These are phyloP conservation scores for Apophysomyces sp. DNA, from an alignment of 371 early-diverging fungal genomes.

Conservation along the genomic window DNA sequence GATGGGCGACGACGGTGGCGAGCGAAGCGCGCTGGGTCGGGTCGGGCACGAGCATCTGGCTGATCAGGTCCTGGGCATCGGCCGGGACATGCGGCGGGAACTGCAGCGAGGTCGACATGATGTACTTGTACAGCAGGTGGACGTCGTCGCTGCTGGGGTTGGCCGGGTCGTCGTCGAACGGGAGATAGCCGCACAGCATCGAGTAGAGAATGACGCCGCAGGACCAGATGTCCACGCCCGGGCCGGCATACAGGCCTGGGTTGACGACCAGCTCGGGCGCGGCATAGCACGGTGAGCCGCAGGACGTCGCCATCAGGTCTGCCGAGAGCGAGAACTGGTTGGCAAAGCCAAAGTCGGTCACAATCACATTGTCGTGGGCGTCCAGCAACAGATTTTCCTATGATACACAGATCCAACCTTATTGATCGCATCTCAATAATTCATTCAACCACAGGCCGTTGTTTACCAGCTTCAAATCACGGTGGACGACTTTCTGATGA, in stretches of 20 bases:
- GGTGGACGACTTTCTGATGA: slow-evolving; percentile 50
- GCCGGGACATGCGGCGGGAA: slow-evolving; percentile 48
- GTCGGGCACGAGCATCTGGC: slow-evolving; percentile 53
- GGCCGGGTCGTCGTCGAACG: slow-evolving; percentile 75
- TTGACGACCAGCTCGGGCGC: slow-evolving; percentile 93
- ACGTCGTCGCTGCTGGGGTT: slow-evolving; percentile 63
- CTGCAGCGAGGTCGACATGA: slow-evolving; percentile 49
- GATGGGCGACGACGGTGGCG: slow-evolving; percentile 48
- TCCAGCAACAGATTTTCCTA: slow-evolving; percentile 87
- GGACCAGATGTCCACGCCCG: slow-evolving; percentile 92
- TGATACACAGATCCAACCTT: slow-evolving; percentile 46
- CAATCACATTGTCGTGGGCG: slow-evolving; percentile 79
- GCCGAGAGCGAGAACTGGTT: slow-evolving; percentile 72
- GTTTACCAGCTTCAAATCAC: slow-evolving; percentile 62
- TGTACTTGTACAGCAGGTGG: slow-evolving; percentile 60
- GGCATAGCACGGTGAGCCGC: slow-evolving; percentile 96
- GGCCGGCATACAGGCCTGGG: slow-evolving; percentile 92
- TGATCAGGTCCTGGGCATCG: slow-evolving; percentile 45
- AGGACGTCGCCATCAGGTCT: slow-evolving; percentile 82
- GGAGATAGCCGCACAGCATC: slow-evolving; percentile 72
- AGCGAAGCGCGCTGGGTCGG: slow-evolving; percentile 49
- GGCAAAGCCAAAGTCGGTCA: slow-evolving; percentile 98
- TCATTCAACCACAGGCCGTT: slow-evolving; percentile 37
- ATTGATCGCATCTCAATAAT: background rate
- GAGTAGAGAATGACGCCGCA: slow-evolving; percentile 87